Evolutionary conservation across 1,139 yeast species (phyloP), one percentile per base, ranked within the genome.

Genomic region (Hansenula lynferdii): DNA sequence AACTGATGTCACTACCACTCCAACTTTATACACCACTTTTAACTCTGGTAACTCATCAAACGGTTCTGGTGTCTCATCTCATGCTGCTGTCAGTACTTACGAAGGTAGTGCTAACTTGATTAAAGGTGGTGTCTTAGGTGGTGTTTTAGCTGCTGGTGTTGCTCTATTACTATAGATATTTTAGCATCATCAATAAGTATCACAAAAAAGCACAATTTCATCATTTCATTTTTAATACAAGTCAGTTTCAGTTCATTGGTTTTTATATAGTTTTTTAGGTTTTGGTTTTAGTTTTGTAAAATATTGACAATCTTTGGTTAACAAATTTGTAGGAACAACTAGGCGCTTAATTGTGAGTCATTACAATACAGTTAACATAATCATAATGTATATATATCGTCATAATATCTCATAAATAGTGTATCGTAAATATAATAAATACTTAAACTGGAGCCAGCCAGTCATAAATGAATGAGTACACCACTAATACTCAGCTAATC

Each of bases 401-500:
- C n/a, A n/a, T n/a, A n/a, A n/a, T n/a, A n/a, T n/a, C n/a, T n/a
- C n/a, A n/a, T n/a, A 23, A 23, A 6, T 12, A 23, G 25, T 23
- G 25, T 23, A 23, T 20, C 20, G 16, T 28, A 28, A 28, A 29
- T 21, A 29, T 17, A 17, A 27, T 27, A 27, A 27, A 27, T 27
- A 26, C 10, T 11, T 14, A 9, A 25, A 8, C 28, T 12, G 11
- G 19, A 15, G 4, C 15, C 19, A 26, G 11, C 15, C 16, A 8
- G 12, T 8, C 12, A 10, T n/a, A 4, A 7, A 7, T 24, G 8
- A 4, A n/a, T n/a, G n/a, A n/a, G n/a, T n/a, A n/a, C n/a, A n/a
- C n/a, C n/a, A n/a, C 16, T 30, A 83, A 51, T 83, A 84, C 59
- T 84, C 94, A 3, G 89, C 78, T 38, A 84, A 67, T 49, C 92